phyloP scores from a whole-genome alignment of 768 basidiomycete species.

The Kondoa malvinella region DNA sequence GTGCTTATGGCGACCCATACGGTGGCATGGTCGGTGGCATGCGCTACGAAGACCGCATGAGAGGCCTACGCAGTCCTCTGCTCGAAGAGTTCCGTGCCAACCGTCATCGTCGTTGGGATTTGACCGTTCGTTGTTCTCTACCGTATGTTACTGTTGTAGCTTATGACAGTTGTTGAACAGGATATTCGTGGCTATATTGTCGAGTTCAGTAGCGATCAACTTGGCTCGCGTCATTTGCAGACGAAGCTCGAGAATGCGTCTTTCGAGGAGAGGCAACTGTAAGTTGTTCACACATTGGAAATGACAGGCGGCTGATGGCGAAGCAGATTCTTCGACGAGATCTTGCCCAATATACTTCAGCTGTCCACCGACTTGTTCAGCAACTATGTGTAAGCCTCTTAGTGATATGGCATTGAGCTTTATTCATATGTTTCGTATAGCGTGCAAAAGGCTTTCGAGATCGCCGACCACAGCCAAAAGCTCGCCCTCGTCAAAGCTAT shows the following conservation, averaged over 20 bases:
- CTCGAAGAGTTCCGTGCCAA: conserved; percentile 73
- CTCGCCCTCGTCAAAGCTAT: conserved; percentile 51
- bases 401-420: not conserved
- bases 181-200: conserved; percentile 69
- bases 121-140: conserved; percentile 42
- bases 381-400: conserved; percentile 57
- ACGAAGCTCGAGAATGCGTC: conserved; percentile 59
- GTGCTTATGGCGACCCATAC: not conserved
- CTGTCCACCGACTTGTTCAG: conserved; percentile 87
- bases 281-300: conserved; percentile 8
- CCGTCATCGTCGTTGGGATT: conserved; percentile 62
- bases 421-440: conserved; percentile 29
- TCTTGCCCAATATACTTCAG: conserved; percentile 58
- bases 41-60: conserved; percentile 10
- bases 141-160: not conserved
- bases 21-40: conserved; percentile 5
- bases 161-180: conserved; percentile 34
- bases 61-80: conserved; percentile 47
- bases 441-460: conserved; percentile 82
- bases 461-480: conserved; percentile 60
- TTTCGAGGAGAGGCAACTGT: conserved; percentile 52
- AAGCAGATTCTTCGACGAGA: conserved; percentile 54
- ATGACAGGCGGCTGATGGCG: conserved; percentile 26
- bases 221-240: conserved; percentile 97
- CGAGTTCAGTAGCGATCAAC: conserved; percentile 86